Conservation (phyloP, 768 basidiomycete species). For the Kwoniella heveanensis region DNA sequence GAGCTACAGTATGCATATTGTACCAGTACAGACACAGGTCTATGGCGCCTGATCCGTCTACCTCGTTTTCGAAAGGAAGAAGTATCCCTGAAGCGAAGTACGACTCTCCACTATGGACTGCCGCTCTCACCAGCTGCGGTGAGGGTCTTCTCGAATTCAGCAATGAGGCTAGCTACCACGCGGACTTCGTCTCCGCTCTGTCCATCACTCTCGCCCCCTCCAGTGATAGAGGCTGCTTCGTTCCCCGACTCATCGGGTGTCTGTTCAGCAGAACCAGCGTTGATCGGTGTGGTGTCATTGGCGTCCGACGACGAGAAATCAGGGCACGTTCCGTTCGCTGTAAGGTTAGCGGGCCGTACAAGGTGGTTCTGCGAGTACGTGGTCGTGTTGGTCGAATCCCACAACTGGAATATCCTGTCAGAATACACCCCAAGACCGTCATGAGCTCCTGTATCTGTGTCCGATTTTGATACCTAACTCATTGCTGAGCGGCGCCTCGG, state of each 20-base stretch:
- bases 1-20: too few species aligned
- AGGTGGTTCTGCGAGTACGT: conserved; percentile 19
- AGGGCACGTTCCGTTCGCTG: neutral
- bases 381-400: conserved; percentile 21
- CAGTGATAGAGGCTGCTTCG: neutral
- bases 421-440: neutral
- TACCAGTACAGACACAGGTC: too few species aligned
- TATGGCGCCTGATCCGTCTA: too few species aligned
- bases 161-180: neutral
- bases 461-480: too few species aligned
- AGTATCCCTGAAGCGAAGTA: too few species aligned
- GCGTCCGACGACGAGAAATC: neutral
- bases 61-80: too few species aligned
- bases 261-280: neutral
- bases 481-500: too few species aligned
- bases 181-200: neutral
- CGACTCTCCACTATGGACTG: neutral
- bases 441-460: neutral
- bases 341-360: neutral
- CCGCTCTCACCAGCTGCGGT: neutral
- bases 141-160: neutral
- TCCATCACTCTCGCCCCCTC: neutral
- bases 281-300: neutral
- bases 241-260: too few species aligned
- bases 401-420: conserved; percentile 19